Base-by-base conservation (phyloP, 305 asterid genomes). In the Striga hermonthica region DNA sequence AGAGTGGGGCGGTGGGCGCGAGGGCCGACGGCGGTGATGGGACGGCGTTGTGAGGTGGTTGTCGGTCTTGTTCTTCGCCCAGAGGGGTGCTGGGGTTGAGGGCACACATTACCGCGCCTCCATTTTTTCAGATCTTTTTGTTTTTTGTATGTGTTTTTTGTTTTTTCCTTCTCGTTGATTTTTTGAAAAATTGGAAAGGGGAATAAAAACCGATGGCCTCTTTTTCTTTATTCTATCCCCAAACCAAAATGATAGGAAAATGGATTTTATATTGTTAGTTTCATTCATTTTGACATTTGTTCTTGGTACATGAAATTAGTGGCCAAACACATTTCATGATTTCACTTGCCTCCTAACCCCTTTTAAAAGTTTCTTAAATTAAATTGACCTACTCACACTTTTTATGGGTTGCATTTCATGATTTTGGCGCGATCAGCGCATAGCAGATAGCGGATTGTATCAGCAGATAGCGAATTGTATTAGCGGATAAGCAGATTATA, bases 41-140 rank as follows among this genome's bases (percentile, higher is more conserved):
- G 62, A 72, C 60, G 76, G 71, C 79, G 80, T 70, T 76, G 79
- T 77, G 35, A 41, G 73, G 78, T 78, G 63, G 72, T 65, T 68
- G 75, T 71, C 69, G 74, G 53, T 69, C 66, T 57, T 68, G 75
- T 65, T 67, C 63, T 49, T 64, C 70, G 66, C 50, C 75, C 73
- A 28, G 74, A 43, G 62, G 38, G 62, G 53, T 62, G 78, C 58
- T 52, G 79, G 64, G 71, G 68, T 57, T 28, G 76, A 78, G 79
- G 72, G 75, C 73, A 75, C 84, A 78, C 79, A 71, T 76, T 75
- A 66, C 87, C 87, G 87, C 84, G 74, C 80, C 77, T 69, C 76
- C 79, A 74, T 63, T 16, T 70, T 63, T 62, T 74, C 80, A 63
- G 74, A 77, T 72, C 76, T 57, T 76, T 74, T 75, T 58, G 60